Evolutionary conservation across 768 basidiomycete species (phyloP).

Genomic region (Amanita thiersii): DNA sequence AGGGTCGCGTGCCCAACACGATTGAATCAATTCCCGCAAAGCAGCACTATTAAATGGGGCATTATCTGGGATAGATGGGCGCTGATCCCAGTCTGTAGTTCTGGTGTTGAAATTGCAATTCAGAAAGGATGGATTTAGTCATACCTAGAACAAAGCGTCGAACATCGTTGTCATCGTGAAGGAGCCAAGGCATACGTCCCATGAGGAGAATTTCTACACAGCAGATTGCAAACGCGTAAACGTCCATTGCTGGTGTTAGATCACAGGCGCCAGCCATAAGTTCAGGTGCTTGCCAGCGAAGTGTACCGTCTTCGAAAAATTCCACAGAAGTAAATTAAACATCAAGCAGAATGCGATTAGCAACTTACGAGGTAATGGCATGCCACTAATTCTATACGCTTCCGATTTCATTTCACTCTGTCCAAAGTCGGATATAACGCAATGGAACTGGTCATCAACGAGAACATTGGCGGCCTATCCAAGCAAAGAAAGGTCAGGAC

Average conservation of each 20-base stretch:
- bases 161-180: conserved; percentile 43
- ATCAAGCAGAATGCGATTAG: not conserved
- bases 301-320: conserved; percentile 42
- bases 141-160: conserved; percentile 44
- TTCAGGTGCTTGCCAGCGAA: conserved; percentile 71
- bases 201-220: conserved; percentile 62
- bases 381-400: conserved; percentile 53
- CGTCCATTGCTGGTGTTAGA: conserved; percentile 51
- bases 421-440: conserved; percentile 78
- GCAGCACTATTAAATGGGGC: conserved; percentile 27
- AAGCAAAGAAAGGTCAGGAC: not conserved
- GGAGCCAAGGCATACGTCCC: conserved; percentile 54
- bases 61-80: conserved; percentile 42
- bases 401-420: conserved; percentile 77
- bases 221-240: conserved; percentile 63
- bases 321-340: not conserved
- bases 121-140: no score
- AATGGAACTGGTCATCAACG: conserved; percentile 57
- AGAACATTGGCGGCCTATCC: conserved; percentile 64
- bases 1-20: conserved; percentile 54
- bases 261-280: conserved; percentile 40
- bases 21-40: conserved; percentile 37
- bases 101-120: no score
- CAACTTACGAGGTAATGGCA: conserved; percentile 31
- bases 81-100: conserved; percentile 36